These are phyloP conservation scores for Malus orientalis DNA, from an alignment of 306 rosid species.

Conservation along the genomic window DNA sequence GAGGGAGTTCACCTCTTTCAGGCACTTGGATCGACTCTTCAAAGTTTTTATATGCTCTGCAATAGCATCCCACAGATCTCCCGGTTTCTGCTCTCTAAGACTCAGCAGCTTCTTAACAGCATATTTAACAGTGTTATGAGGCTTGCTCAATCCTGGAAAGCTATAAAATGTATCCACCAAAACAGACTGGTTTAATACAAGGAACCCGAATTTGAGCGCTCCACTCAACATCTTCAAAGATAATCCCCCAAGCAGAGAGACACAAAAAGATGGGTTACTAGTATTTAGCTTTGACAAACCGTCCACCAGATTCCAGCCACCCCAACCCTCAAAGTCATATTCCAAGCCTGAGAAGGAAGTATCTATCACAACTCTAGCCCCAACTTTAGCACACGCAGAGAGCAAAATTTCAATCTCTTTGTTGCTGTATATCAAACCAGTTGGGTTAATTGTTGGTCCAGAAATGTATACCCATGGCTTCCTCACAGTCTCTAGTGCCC, in stretches of 20 bases:
- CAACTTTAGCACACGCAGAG: slow-evolving; percentile 59
- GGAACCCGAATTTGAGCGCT: slow-evolving; percentile 73
- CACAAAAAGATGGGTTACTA: slow-evolving; percentile 51
- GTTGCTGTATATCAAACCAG: slow-evolving; percentile 76
- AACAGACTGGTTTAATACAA: slow-evolving; percentile 54
- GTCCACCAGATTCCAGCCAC: slow-evolving; percentile 73
- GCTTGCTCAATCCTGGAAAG: slow-evolving; percentile 76
- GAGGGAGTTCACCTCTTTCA: slow-evolving; percentile 61
- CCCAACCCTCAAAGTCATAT: slow-evolving; percentile 66
- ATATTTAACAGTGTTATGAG: slow-evolving; percentile 81
- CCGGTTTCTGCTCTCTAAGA: slow-evolving; percentile 55
- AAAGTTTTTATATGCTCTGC: slow-evolving; percentile 41
- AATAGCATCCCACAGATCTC: slow-evolving; percentile 54
- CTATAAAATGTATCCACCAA: slow-evolving; percentile 56
- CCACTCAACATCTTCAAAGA: slow-evolving; percentile 70
- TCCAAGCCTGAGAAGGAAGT: slow-evolving; percentile 95
- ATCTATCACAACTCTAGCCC: slow-evolving; percentile 86
- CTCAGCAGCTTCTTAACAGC: slow-evolving; percentile 78
- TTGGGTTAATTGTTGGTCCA: slow-evolving; percentile 91
- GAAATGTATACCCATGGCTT: slow-evolving; percentile 91
- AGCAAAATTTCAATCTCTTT: slow-evolving; percentile 59
- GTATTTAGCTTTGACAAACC: slow-evolving; percentile 51
- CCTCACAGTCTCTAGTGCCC: slow-evolving; percentile 44
- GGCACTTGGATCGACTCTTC: slow-evolving; percentile 51
- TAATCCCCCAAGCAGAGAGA: slow-evolving; percentile 84